phyloP scores from a whole-genome alignment of 2,329 filamentous ascomycete species.

The Gaeumannomyces sp. region DNA sequence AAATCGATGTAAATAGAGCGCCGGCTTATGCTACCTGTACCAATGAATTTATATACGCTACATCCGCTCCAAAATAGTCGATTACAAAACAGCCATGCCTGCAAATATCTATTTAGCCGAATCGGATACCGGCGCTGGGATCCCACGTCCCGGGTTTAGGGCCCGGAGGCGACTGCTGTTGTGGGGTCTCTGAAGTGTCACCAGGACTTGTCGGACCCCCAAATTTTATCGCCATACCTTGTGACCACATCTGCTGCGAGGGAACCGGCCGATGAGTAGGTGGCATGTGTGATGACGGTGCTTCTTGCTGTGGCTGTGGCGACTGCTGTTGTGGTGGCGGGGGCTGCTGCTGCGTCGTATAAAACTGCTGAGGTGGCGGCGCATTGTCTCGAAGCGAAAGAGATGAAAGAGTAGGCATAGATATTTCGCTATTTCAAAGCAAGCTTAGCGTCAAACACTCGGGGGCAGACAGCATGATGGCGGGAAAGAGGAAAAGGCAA shows the following conservation, averaged over 20 bases:
- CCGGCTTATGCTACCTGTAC: background rate
- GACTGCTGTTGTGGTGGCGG: conserved; percentile 33
- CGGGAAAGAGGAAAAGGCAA: background rate
- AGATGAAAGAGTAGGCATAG: conserved; percentile 43
- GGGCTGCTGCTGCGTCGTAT: conserved; percentile 18
- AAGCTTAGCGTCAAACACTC: conserved; percentile 5
- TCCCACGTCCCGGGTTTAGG: conserved; percentile 15
- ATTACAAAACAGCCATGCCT: too few relatives aligned
- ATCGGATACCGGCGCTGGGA: conserved; percentile 15
- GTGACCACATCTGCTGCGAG: conserved; percentile 63
- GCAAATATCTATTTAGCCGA: conserved; percentile 10
- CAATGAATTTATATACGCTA: background rate
- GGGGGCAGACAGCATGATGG: background rate
- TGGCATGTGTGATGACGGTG: background rate
- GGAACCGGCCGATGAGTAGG: conserved; percentile 32
- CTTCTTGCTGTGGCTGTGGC: conserved; percentile 21
- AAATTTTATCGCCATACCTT: conserved; percentile 77
- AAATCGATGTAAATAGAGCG: background rate
- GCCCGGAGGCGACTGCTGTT: conserved; percentile 19
- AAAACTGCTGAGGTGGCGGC: conserved; percentile 15
- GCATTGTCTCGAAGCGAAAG: conserved; percentile 30
- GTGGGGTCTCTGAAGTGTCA: conserved; percentile 12
- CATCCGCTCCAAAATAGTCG: background rate
- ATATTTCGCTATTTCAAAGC: conserved; percentile 36
- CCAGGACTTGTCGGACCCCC: conserved; percentile 34